Evolutionary conservation across 805 yeast species (phyloP).

Genomic region (Yarrowia hollandica): DNA sequence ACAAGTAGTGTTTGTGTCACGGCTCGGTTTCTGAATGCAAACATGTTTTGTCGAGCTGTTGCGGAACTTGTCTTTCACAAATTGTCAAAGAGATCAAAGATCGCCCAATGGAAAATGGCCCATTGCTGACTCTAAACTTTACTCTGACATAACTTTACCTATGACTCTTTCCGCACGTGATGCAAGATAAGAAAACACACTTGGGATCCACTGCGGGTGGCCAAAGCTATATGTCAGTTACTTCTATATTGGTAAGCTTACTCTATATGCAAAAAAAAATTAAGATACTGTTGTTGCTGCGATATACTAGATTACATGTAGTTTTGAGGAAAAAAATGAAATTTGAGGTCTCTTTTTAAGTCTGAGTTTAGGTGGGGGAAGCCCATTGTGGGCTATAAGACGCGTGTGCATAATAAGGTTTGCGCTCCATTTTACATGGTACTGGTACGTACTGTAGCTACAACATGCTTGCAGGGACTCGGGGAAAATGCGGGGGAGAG

Average conservation of each 20-base stretch:
- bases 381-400: no score
- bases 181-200: not conserved
- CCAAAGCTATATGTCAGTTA: no score
- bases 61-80: not conserved
- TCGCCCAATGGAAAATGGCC: constrained; percentile 20
- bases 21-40: constrained; percentile 19
- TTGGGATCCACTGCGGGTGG: no score
- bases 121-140: constrained; percentile 29
- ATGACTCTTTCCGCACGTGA: constrained; percentile 28
- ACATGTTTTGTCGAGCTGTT: not conserved
- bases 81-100: constrained; percentile 15
- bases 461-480: no score
- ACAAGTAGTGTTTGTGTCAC: constrained; percentile 10
- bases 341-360: not conserved
- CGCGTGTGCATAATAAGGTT: no score
- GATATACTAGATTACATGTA: no score
- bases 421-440: no score
- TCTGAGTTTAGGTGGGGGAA: constrained; percentile 6
- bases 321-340: not conserved
- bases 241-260: no score
- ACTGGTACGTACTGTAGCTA: no score
- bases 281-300: not conserved
- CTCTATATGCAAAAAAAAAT: no score
- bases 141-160: constrained; percentile 15
- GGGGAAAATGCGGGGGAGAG: not conserved